Evolutionary conservation across 129 eudicot species (phyloP), one percentile per base, ranked within the genome.

Genomic region (Centella asiatica): DNA sequence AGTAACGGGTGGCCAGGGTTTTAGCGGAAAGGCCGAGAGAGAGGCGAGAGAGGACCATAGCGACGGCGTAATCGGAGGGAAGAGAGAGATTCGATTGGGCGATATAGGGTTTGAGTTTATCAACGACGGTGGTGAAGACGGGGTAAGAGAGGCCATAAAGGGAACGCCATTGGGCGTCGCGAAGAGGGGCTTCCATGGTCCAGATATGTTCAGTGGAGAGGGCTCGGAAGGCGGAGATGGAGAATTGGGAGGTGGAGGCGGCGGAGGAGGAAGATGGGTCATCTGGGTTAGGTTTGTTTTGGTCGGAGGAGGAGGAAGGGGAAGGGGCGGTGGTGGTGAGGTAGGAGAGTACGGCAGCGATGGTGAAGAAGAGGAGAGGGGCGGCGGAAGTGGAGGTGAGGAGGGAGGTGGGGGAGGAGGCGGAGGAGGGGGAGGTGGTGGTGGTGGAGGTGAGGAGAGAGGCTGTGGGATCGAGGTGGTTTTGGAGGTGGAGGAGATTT

Each of bases 21-120:
- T 80, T 79, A 5, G 92, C 77, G 1, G 90, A 72, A 4, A 75
- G 61, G 24, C 96, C 96, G 37, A 71, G 79, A 3, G 84, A 46
- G 50, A 92, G 77, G 12, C 98, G 81, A 33, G 95, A 84, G 18
- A 92, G 79, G 12, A 92, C 98, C 98, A 92, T 92, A 0, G 98
- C 96, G 5, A 92, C 98, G 49, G 96, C 98, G 72, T 92, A 92
- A 55, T 92, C 98, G 25, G 96, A 76, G 8, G 98, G 96, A 22
- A 92, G 78, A 13, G 96, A 87, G 52, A 92, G 80, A 68, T 92
- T 86, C 0, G 88, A 84, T 39, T 73, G 88, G 1, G 96, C 83
- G 17, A 92, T 92, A 72, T 77, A 85, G 58, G 98, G 96, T 72
- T 92, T 92, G 3, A 92, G 81, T 37, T 87, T 87, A 0, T 92